A percentile compares a stretch with the other conserved stretches of the same genome.
These are phyloP conservation scores for Inonotus hispidus DNA, from an alignment of 1,284 basidiomycete species.

Conservation along the genomic window DNA sequence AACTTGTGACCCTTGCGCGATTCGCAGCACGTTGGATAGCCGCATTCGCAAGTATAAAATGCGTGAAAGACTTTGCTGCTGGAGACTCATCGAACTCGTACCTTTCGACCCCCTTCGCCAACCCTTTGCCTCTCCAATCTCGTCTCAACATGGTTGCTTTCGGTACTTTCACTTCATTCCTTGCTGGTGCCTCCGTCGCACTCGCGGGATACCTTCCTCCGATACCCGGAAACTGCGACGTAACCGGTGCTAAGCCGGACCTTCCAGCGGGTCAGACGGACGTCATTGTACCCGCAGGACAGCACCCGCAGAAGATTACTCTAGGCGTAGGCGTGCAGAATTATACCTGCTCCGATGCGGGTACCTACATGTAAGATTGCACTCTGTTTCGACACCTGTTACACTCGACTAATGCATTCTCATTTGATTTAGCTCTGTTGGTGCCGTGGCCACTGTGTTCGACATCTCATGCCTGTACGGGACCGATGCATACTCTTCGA, in stretches of 20 bases:
- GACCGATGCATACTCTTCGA: constrained; percentile 32
- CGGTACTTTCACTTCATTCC: constrained; percentile 1
- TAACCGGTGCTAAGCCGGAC: constrained; percentile 21
- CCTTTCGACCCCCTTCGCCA: neutral
- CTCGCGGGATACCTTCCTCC: neutral
- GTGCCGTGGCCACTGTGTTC: constrained; percentile 54
- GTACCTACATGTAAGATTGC: constrained; percentile 32
- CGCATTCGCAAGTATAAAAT: neutral
- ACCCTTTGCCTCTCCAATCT: neutral
- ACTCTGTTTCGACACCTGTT: neutral
- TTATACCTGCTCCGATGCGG: constrained; percentile 34
- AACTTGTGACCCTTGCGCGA: neutral
- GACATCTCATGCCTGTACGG: constrained; percentile 52
- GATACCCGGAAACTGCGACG: constrained; percentile 17
- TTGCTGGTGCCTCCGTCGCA: constrained; percentile 1
- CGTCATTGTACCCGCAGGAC: constrained; percentile 31
- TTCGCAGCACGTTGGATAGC: neutral
- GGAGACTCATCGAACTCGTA: neutral
- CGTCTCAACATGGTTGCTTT: constrained; percentile 4
- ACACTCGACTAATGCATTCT: neutral
- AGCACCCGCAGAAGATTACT: constrained; percentile 35
- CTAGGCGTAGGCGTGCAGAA: constrained; percentile 45
- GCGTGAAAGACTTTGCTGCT: neutral
- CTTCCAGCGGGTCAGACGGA: constrained; percentile 26
- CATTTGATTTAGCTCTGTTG: constrained; percentile 29